Base-by-base conservation (phyloP, 78 protist species). In the Guillardia theta region DNA sequence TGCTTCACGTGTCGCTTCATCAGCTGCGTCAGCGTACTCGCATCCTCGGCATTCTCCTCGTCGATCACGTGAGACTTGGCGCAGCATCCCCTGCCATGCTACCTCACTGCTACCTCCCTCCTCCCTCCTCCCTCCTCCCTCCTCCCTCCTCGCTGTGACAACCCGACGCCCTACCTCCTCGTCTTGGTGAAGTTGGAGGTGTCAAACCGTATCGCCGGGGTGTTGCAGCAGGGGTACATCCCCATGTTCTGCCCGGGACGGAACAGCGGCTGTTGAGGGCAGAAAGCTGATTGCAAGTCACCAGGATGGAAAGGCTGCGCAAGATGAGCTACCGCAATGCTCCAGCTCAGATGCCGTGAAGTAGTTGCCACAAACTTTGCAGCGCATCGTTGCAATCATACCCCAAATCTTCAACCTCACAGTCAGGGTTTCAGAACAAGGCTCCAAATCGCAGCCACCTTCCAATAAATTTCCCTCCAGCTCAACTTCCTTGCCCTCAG, bases 381-480 rank as follows among this genome's bases (percentile, higher is more conserved):
- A 93, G 53, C 30, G 39, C 58, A 53, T 21, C 83, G 64, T 44
- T 12, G 76, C 43, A 6, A 77, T 41, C 41, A 93, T 21, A 6
- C 83, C 83, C 95, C 95, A 93, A 36, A 93, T 12, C 15, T 43
- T 41, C 87, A 24, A 24, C 27, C 70, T 8, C 27, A 30, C 70
- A 24, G 70, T 58, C 70, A 58, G 58, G 30, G 58, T 15, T 15
- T 50, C 30, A 50, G 58, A 10, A 50, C 58, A 10, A 10, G 15
- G 30, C 58, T 15, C 30, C 58, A 50, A 10, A 10, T 10, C 58
- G 58, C 58, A 50, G 30, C 30, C 58, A 58, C 70, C 70, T 58
- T 58, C 83, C 90, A 93, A 48, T 64, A 93, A 64, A 93, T 8
- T 41, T 77, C 95, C 48, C 77, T 22, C 95, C 92, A 77, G n/a